Conservation (phyloP, 768 basidiomycete genomes). For the Pleurotus tuoliensis region DNA sequence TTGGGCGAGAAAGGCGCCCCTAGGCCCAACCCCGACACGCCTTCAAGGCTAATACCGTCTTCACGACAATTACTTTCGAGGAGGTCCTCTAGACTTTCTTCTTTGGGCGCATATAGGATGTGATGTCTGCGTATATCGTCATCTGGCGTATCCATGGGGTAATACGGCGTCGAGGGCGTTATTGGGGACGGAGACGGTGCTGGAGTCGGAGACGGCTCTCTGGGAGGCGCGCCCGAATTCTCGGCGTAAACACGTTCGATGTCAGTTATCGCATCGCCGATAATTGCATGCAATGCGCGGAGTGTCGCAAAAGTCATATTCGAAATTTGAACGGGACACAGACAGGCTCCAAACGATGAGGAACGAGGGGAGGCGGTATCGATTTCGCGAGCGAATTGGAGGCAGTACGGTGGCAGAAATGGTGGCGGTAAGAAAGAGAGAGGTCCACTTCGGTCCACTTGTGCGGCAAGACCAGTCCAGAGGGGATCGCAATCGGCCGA, state of each 20-base stretch:
- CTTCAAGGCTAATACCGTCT: neutral
- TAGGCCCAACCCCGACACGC: neutral
- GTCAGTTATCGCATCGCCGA: slow-evolving; percentile 66
- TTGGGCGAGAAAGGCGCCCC: slow-evolving; percentile 6
- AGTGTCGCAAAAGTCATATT: slow-evolving; percentile 60
- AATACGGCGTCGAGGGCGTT: slow-evolving; percentile 8
- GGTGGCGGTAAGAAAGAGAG: neutral
- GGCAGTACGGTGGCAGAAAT: neutral
- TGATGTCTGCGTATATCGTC: neutral
- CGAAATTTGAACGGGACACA: neutral
- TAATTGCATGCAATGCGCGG: slow-evolving; percentile 59
- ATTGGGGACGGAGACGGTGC: slow-evolving; percentile 16
- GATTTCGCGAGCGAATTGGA: neutral
- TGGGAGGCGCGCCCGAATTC: neutral
- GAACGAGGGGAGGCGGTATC: neutral
- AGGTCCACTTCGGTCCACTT: neutral
- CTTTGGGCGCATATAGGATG: neutral
- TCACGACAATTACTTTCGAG: neutral
- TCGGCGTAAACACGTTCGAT: slow-evolving; percentile 55
- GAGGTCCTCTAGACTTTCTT: neutral
- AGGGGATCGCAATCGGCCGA: slow-evolving; percentile 6
- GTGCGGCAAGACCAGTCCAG: neutral
- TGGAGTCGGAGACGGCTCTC: slow-evolving; percentile 9
- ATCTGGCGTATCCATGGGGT: neutral
- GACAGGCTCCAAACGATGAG: neutral